Base-by-base conservation (phyloP, 768 basidiomycete species). In the Mycena epipterygia region DNA sequence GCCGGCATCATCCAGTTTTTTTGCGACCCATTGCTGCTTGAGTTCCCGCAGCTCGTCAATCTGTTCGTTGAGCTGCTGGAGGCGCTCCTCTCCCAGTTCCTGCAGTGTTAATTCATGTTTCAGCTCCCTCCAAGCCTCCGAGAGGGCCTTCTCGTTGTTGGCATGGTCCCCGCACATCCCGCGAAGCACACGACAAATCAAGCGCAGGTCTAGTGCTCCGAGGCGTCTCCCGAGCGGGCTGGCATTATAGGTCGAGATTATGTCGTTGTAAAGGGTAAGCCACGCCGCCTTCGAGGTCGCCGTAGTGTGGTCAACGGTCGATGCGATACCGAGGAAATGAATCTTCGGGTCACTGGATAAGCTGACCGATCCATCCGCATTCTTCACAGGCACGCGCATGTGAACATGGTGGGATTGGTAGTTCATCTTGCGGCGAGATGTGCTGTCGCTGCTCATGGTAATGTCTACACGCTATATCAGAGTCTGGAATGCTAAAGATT, bases 101-200 rank as follows among this genome's bases (percentile, higher is more conserved):
- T 65, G 56, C 14, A 71, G 44, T 2, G 49, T 32, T 35, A 39
- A 19, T 4, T 71, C 48, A 19, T 58, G 46, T 48, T 71, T 71
- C 4, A 57, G 37, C 32, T 52, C 39, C 21, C 25, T 25, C 64
- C 42, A n/a, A 4, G 19, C 42, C 16, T 59, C 64, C 29, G 56
- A 51, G 3, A 42, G 33, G 2, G 53, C 37, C 58, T 72, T 71
- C 51, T 67, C 65, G 8, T 55, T 55, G 19, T 37, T 39, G 0
- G 65, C 70, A 62, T 72, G 70, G 44, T 72, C 70, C 14, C 70
- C 60, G 23, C 51, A 63, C 70, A 72, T 72, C 23, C 65, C 70
- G 14, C 66, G 59, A 21, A 72, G 53, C 30, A 39, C 48, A 23
- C 59, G 49, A 37, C 70, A 71, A 14, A 71, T 53, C 17, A 30